Percentiles rank a stretch among this genome's conserved stretches.
phyloP scores from a whole-genome alignment of 2,329 filamentous ascomycete species.

The Dactylellina haptotyla region DNA sequence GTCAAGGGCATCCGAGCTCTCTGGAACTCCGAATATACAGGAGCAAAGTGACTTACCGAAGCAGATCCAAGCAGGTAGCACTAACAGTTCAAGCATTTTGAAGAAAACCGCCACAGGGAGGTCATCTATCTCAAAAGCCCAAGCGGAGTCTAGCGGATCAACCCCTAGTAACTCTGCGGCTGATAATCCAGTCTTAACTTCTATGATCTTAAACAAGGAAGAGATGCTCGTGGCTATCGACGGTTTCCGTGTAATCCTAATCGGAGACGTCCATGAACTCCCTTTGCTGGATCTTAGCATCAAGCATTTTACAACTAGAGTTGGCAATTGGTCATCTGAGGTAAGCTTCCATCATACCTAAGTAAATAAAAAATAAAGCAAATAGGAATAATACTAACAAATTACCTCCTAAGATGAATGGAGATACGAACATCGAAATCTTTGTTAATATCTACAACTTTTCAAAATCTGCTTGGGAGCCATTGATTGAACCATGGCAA shows the following conservation, averaged over 20 bases:
- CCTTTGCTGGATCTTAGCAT: constrained; percentile 93
- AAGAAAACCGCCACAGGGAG: constrained; percentile 48
- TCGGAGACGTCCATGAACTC: constrained; percentile 94
- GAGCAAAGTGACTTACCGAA: constrained; percentile 66
- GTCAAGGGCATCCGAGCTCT: constrained; percentile 87
- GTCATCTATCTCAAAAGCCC: constrained; percentile 62
- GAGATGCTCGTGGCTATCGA: constrained; percentile 86
- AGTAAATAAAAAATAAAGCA: neutral
- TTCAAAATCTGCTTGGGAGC: constrained; percentile 98
- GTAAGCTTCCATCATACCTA: constrained; percentile 21
- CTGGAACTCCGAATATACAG: constrained; percentile 61
- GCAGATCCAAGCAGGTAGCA: constrained; percentile 61
- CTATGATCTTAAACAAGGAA: constrained; percentile 65
- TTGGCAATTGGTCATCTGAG: constrained; percentile 82
- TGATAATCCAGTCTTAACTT: constrained; percentile 1
- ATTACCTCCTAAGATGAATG: constrained; percentile 71
- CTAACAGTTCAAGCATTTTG: constrained; percentile 54
- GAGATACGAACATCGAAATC: constrained; percentile 88
- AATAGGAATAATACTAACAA: too few relatives aligned
- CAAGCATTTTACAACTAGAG: constrained; percentile 84
- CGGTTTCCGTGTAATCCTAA: constrained; percentile 89
- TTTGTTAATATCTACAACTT: constrained; percentile 99
- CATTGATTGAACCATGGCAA: constrained; percentile 93
- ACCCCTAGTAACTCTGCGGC: constrained; percentile 58
- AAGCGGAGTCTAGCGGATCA: constrained; percentile 61